Evolutionary conservation across 331 rosid species (phyloP), one percentile per base, ranked within the genome.

Genomic region (Malus hybrid): DNA sequence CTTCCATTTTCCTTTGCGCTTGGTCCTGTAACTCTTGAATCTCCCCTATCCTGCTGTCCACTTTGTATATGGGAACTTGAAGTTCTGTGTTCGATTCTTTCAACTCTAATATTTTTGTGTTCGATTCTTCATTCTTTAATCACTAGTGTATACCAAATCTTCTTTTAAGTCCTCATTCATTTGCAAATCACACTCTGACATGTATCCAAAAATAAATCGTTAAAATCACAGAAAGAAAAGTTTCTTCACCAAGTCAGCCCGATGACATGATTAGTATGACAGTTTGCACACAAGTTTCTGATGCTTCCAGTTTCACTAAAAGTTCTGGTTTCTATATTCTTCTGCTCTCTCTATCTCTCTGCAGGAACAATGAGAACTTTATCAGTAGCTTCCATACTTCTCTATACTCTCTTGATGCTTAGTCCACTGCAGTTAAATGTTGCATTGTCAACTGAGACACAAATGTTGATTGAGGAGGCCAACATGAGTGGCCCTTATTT

Each of bases 401-500:
- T 64, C 4, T 32, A 9, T 64, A 26, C 44, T 32, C 55, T 70
- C 29, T 6, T 70, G 48, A 50, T 30, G 28, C 63, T 70, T 26
- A 30, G n/a, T 26, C 3, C 63, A 19, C 29, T 28, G 15, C 30
- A 70, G 29, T 53, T 81, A 36, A 82, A 50, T 74, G 85, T 80
- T 60, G 84, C 76, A 66, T 22, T 72, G 16, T 55, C 79, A 3
- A 34, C 76, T 66, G 32, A 77, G 33, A 68, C 82, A 7, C 81
- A 50, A 22, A 63, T 57, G 11, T 46, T 70, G 63, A 86, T 89
- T 16, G 74, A 66, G 22, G 60, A 33, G 62, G 81, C 71, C 14
- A 89, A 89, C 71, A 1, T 26, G 22, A 12, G 81, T 50, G 88
- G 92, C 56, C 90, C 90, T 68, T 87, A 84, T 71, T 36, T 89